Conservation (phyloP, 2,329 filamentous ascomycete genomes). For the Leptodontidium sp. region DNA sequence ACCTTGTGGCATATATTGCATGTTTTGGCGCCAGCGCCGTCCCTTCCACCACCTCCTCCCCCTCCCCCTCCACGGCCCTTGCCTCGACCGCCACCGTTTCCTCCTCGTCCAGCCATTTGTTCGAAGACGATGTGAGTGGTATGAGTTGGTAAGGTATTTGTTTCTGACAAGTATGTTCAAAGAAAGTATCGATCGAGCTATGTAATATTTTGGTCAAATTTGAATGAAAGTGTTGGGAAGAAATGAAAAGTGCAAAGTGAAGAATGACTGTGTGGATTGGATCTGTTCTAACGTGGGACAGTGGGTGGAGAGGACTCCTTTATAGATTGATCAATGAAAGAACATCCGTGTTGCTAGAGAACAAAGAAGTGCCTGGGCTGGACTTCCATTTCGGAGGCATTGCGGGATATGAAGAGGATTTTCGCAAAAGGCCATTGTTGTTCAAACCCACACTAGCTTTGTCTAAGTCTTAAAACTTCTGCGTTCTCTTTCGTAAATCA, state of each 20-base stretch:
- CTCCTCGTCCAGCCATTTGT: not conserved
- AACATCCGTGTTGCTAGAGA: not conserved
- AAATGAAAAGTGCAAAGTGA: conserved; percentile 1
- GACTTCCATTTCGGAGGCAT: not conserved
- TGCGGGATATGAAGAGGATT: not conserved
- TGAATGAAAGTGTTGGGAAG: conserved; percentile 6
- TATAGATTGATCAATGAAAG: conserved; percentile 3
- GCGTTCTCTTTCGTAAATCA: too few species aligned
- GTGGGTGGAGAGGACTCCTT: not conserved
- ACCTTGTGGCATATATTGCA: not conserved
- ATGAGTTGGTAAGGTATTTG: not conserved
- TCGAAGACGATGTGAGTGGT: not conserved
- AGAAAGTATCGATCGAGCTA: not conserved
- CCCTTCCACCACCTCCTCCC: not conserved
- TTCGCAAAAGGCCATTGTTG: too few species aligned
- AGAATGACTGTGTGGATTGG: conserved; percentile 2
- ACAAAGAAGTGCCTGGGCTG: not conserved
- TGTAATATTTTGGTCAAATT: not conserved
- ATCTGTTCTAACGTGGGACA: not conserved
- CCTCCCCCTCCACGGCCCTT: not conserved
- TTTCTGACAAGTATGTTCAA: not conserved
- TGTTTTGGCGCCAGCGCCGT: conserved; percentile 9
- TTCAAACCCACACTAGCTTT: too few species aligned
- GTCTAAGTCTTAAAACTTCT: too few species aligned
- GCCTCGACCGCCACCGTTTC: not conserved